Percentiles rank a stretch among this genome's conserved stretches.
phyloP scores from a whole-genome alignment of 1,139 yeast genomes.

The Suhomyces bolitotheri region DNA sequence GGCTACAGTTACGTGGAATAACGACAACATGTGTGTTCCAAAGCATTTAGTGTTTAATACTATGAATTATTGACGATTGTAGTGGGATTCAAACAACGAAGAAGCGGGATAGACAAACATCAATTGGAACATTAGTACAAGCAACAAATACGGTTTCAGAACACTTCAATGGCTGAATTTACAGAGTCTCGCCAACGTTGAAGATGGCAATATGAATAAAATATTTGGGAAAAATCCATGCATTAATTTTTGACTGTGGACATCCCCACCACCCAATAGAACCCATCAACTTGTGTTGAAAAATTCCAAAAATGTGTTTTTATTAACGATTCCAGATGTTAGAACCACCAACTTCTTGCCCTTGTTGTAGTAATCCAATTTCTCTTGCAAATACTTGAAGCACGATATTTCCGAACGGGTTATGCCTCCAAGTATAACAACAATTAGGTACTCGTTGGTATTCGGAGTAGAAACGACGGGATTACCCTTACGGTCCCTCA shows the following conservation, averaged over 20 bases:
- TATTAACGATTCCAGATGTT: constrained; percentile 53
- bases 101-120: too few relatives aligned
- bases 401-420: constrained; percentile 76
- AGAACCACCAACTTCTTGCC: constrained; percentile 51
- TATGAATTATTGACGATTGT: not conserved
- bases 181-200: too few relatives aligned
- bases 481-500: constrained; percentile 17
- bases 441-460: constrained; percentile 44
- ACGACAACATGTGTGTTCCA: not conserved
- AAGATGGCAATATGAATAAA: too few relatives aligned
- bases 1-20: not conserved
- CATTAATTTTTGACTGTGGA: too few relatives aligned
- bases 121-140: too few relatives aligned
- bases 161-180: too few relatives aligned
- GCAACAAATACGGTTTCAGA: too few relatives aligned
- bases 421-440: constrained; percentile 70
- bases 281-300: too few relatives aligned
- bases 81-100: too few relatives aligned
- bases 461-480: constrained; percentile 4
- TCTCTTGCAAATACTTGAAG: constrained; percentile 53
- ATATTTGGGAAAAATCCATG: too few relatives aligned
- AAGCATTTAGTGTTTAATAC: not conserved
- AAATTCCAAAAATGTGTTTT: constrained; percentile 4
- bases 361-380: constrained; percentile 30
- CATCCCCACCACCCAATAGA: too few relatives aligned